These are phyloP conservation scores for Balamuthia mandrillaris DNA, from an alignment of 208 protist species.

Conservation along the genomic window DNA sequence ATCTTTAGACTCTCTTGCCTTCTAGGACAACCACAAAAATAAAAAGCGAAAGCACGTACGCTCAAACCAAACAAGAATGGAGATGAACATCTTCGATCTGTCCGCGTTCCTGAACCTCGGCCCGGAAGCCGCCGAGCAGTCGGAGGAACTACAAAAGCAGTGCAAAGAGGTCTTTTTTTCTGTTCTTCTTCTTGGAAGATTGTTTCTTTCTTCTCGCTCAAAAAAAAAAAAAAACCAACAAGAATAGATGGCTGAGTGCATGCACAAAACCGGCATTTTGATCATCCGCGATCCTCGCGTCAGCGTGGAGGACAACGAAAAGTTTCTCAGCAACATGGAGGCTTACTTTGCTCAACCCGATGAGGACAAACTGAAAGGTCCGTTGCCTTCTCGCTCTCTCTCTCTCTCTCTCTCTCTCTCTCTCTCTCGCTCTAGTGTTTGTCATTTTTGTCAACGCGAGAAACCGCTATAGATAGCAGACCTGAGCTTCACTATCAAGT, in stretches of 20 bases:
- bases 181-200: background rate
- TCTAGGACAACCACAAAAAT: too few species aligned
- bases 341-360: slow-evolving; percentile 66
- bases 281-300: slow-evolving; percentile 65
- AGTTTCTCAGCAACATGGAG: slow-evolving; percentile 72
- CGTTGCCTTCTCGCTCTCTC: background rate
- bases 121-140: background rate
- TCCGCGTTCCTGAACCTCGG: background rate
- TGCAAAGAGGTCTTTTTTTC: background rate
- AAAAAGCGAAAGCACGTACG: background rate
- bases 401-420: background rate
- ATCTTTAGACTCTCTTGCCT: too few species aligned
- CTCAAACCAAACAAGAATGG: background rate
- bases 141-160: background rate
- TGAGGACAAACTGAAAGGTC: slow-evolving; percentile 55
- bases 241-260: background rate
- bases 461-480: slow-evolving; percentile 55
- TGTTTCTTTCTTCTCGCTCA: background rate
- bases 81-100: background rate
- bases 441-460: background rate
- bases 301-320: slow-evolving; percentile 35
- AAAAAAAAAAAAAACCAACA: background rate
- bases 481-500: slow-evolving; percentile 70
- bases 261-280: slow-evolving; percentile 57
- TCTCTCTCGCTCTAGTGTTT: background rate